Conservation (phyloP, 441 rosid genomes). For the Adansonia gregorii region DNA sequence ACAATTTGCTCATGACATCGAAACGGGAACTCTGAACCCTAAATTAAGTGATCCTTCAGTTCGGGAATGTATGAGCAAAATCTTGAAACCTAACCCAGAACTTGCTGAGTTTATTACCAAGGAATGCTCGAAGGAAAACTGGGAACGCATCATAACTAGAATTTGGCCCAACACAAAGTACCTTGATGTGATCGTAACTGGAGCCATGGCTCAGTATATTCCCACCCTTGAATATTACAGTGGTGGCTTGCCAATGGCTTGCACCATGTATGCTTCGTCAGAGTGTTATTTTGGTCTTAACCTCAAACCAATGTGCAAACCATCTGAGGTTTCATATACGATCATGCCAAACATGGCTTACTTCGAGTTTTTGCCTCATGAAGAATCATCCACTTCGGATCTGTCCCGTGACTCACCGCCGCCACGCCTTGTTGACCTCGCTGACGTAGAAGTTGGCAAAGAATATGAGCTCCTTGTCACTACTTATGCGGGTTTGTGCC, state of each 20-base stretch:
- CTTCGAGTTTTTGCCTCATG: conserved; percentile 62
- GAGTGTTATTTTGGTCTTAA: conserved; percentile 74
- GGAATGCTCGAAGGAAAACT: conserved; percentile 50
- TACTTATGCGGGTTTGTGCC: conserved; percentile 63
- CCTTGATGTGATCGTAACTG: conserved; percentile 70
- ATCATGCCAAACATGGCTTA: conserved; percentile 81
- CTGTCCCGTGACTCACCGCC: conserved; percentile 39
- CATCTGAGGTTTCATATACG: conserved; percentile 68
- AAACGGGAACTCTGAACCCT: conserved; percentile 49
- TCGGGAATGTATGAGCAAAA: conserved; percentile 41
- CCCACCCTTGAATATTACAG: conserved; percentile 65
- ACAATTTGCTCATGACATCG: conserved; percentile 53
- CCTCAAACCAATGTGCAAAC: conserved; percentile 66
- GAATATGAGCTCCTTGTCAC: conserved; percentile 67
- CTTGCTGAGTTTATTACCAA: conserved; percentile 46
- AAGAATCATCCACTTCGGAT: conserved; percentile 16
- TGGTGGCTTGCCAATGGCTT: conserved; percentile 61
- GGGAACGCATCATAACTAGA: conserved; percentile 60
- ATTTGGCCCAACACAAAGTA: conserved; percentile 78
- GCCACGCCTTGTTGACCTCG: conserved; percentile 39
- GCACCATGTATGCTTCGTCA: conserved; percentile 79
- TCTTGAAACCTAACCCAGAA: conserved; percentile 49
- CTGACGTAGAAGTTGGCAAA: conserved; percentile 53
- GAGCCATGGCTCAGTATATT: conserved; percentile 77
- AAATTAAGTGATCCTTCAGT: conserved; percentile 49